These are phyloP conservation scores for Didymella exigua DNA, from an alignment of 2,329 filamentous ascomycete species.

Conservation along the genomic window DNA sequence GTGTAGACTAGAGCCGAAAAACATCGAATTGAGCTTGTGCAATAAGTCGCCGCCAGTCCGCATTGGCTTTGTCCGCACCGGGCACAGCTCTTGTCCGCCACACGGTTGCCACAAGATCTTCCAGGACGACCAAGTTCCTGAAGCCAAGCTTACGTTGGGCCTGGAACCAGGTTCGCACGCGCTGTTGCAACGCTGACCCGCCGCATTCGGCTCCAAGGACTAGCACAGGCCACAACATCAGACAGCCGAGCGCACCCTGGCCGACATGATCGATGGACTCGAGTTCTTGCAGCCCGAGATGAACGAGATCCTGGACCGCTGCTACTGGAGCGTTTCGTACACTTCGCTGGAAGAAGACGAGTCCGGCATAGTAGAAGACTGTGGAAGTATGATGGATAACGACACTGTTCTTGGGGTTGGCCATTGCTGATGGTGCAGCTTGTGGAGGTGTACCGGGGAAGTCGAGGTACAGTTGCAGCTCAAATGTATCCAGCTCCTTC, in stretches of 20 bases:
- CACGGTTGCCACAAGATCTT: slow-evolving; percentile 13
- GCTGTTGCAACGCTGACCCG: background rate
- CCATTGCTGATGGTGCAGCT: background rate
- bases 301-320: slow-evolving; percentile 15
- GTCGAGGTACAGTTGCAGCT: slow-evolving; percentile 21
- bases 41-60: slow-evolving; percentile 14
- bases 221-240: slow-evolving; percentile 21
- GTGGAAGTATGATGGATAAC: slow-evolving; percentile 17
- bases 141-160: slow-evolving; percentile 16
- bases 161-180: slow-evolving; percentile 13
- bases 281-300: slow-evolving; percentile 14
- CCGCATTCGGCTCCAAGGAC: slow-evolving; percentile 18
- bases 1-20: slow-evolving; percentile 8
- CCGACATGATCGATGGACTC: slow-evolving; percentile 15
- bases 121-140: slow-evolving; percentile 12
- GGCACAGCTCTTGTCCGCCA: slow-evolving; percentile 1
- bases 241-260: slow-evolving; percentile 13
- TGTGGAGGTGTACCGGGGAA: slow-evolving; percentile 3
- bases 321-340: slow-evolving; percentile 3
- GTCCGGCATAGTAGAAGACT: slow-evolving; percentile 18
- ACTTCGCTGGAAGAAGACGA: slow-evolving; percentile 19
- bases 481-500: slow-evolving; percentile 14
- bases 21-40: slow-evolving; percentile 11
- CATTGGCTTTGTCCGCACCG: background rate
- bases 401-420: background rate